Conservation (phyloP, 2,329 filamentous ascomycete species). For the Akanthomyces uredinophilus region DNA sequence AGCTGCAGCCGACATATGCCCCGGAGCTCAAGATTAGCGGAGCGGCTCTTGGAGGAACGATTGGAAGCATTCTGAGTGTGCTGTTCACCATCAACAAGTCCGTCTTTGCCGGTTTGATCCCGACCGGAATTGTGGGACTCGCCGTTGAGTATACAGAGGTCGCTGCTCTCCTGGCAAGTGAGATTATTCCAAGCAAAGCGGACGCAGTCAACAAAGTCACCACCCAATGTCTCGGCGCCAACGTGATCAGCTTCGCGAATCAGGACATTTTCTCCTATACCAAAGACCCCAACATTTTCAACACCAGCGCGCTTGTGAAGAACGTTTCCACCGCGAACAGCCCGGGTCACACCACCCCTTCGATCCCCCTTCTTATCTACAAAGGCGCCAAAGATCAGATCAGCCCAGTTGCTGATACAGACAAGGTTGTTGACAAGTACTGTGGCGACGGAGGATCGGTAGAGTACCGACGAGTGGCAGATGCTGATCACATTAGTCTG, state of each 20-base stretch:
- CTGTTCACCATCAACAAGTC: not conserved
- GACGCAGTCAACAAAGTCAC: not conserved
- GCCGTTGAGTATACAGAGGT: not conserved
- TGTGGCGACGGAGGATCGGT: too few relatives aligned
- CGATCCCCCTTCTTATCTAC: not conserved
- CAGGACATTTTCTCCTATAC: not conserved
- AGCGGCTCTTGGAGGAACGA: too few relatives aligned
- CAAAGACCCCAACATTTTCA: not conserved
- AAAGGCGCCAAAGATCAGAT: constrained; percentile 1
- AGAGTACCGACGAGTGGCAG: too few relatives aligned
- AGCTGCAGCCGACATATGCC: too few relatives aligned
- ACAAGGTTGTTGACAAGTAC: not conserved
- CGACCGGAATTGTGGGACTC: not conserved
- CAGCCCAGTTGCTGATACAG: not conserved
- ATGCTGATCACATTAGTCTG: too few relatives aligned
- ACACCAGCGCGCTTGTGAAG: not conserved
- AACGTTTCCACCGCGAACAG: not conserved
- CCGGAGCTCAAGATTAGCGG: too few relatives aligned
- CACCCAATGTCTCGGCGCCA: not conserved
- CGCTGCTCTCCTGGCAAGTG: not conserved
- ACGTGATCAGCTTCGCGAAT: not conserved
- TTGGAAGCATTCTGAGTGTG: not conserved
- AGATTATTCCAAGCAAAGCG: not conserved
- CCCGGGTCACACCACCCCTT: not conserved
- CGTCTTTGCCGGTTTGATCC: not conserved